Base-by-base conservation (phyloP, 192 early-diverging fungal species). In the Diversispora eburnea region DNA sequence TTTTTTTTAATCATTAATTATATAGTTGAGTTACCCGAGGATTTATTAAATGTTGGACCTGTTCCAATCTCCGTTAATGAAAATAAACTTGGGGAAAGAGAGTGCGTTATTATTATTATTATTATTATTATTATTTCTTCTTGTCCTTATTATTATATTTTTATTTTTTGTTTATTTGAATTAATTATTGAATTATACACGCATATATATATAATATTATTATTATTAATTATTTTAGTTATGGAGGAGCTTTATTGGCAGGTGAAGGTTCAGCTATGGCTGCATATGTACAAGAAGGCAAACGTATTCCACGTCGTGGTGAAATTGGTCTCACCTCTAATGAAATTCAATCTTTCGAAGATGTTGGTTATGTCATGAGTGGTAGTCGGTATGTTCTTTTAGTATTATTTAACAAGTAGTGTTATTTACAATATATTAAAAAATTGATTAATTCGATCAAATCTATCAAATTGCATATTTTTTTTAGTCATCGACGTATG, bases 301-400 rank as follows among this genome's bases (percentile, higher is more conserved):
- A 98, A 77, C 92, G 96, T 73, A 97, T 99, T 74, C 96, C 96
- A 3, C 91, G 95, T 63, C 91, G 96, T 83, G 97, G 96, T 84
- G 97, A 99, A 82, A 95, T 99, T 81, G 96, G 96, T 57, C 79
- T 97, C 20, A 88, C 90, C 75, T 88, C 91, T 67, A 79, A 91
- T 45, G 83, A 95, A 80, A 99, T 99, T 78, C 86, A 89, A 67
- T 77, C 87, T 17, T 94, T 87, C 77, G 97, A 99, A 78, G 77
- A 81, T 25, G 90, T 89, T 3, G 97, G 97, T 39, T 99, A 89
- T 77, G 97, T 99, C 10, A 99, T 99, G 97, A 92, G 90, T 62
- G 97, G 97, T 25, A 95, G 89, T 77, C 84, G 97, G 86, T 85
- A 83, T 67, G 66, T 39, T 47, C 25, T 61, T 33, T 33, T 33